Percentiles rank a stretch among this genome's conserved stretches.
Evolutionary conservation across 805 yeast species (phyloP).

Genomic region (Barnettozyma pratensis): DNA sequence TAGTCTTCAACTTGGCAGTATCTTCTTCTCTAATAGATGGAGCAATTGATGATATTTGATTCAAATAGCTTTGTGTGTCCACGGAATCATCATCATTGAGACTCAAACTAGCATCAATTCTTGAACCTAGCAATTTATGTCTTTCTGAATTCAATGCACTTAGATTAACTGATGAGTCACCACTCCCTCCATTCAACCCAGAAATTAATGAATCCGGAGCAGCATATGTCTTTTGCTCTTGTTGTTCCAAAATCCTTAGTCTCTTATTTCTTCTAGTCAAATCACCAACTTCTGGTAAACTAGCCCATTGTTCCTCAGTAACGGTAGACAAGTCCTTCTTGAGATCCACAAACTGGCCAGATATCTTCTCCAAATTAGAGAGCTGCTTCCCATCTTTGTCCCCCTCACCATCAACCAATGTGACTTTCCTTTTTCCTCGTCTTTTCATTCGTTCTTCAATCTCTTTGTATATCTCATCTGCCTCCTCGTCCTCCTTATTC

Average conservation of each 20-base stretch:
- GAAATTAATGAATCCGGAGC: conserved; percentile 69
- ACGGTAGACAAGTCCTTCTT: conserved; percentile 57
- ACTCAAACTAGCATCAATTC: conserved; percentile 38
- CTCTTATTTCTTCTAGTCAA: conserved; percentile 77
- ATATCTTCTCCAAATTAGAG: conserved; percentile 25
- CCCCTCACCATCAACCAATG: conserved; percentile 25
- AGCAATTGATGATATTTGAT: conserved; percentile 27
- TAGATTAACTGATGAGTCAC: conserved; percentile 36
- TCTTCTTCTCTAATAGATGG: conserved; percentile 39
- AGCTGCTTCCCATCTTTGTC: conserved; percentile 22
- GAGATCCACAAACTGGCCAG: conserved; percentile 61
- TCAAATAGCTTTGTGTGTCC: conserved; percentile 31
- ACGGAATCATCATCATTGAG: conserved; percentile 11
- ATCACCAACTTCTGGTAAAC: conserved; percentile 84
- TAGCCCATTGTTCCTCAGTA: conserved; percentile 71
- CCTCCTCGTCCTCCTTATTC: conserved; percentile 65
- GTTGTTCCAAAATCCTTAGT: conserved; percentile 53
- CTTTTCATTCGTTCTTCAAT: conserved; percentile 53
- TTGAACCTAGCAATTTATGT: conserved; percentile 51
- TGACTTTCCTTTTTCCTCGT: conserved; percentile 21
- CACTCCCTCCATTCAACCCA: conserved; percentile 26
- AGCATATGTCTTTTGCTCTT: conserved; percentile 68
- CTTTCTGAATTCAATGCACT: conserved; percentile 57
- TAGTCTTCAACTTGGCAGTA: conserved; percentile 47
- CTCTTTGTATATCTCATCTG: conserved; percentile 60